Evolutionary conservation across 345 rosid species (phyloP), one percentile per base, ranked within the genome.

Genomic region (Rhizophora mangle): DNA sequence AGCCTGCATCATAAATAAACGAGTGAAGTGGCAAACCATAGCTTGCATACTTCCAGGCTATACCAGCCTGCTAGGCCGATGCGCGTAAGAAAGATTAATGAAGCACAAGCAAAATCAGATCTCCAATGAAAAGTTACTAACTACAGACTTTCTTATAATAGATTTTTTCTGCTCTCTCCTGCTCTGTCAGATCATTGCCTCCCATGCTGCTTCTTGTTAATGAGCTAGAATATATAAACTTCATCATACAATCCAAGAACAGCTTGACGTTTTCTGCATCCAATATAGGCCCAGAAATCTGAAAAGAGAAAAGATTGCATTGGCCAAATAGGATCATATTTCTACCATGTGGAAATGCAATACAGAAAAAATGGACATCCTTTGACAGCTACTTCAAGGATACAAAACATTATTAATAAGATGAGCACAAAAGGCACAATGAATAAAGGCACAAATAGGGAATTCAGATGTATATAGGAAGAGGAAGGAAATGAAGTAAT

Each of bases 231-330:
- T 4, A 20, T 8, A 71, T 6, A 21, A 71, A 34, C 24, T 20
- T 27, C 68, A 54, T 56, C 57, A 64, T 57, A 24, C 4, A n/a
- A 43, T 64, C 36, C 36, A 71, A 31, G 63, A 71, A 54, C 7
- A n/a, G 26, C 29, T 46, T 31, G 24, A 58, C n/a, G 57, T 71
- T 62, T 24, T 43, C 56, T 71, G 34, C 24, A 5, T 63, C 29
- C 20, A 71, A 29, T n/a, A 29, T 43, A 26, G 63, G 63, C 63
- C 53, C 58, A 27, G 74, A 64, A 4, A 71, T 20, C 74, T 71
- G 74, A 71, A 71, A 63, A 64, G 39, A 20, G 10, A 37, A 22
- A 43, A 37, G 59, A 18, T 36, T 32, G 21, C 18, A 2, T 8
- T 51, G 15, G 37, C 34, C 4, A 19, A 60, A 15, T 5, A 32